These are phyloP conservation scores for Quercus alba DNA, from an alignment of 306 rosid genomes.

Conservation along the genomic window DNA sequence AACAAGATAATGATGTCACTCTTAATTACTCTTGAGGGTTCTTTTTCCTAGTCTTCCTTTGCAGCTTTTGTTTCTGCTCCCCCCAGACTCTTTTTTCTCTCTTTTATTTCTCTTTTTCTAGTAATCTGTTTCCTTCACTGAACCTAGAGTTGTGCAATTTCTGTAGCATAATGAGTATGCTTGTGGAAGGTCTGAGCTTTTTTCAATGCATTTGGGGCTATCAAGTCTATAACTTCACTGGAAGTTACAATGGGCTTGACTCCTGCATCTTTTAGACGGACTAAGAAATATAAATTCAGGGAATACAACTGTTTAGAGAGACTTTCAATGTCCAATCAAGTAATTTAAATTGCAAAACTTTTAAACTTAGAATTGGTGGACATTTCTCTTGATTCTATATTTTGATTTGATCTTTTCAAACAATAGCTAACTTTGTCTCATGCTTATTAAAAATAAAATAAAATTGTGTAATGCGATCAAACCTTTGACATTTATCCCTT, in stretches of 20 bases:
- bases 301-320: background rate
- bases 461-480: no score
- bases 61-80: no score
- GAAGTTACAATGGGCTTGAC: background rate
- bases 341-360: background rate
- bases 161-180: background rate
- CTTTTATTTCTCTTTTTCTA: no score
- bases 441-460: no score
- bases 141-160: background rate
- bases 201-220: background rate
- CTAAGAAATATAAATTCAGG: background rate
- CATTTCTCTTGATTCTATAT: background rate
- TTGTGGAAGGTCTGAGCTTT: background rate
- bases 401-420: background rate
- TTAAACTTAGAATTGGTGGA: background rate
- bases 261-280: background rate
- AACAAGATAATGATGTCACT: slow-evolving; percentile 1
- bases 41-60: background rate
- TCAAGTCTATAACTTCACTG: background rate
- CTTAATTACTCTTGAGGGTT: background rate
- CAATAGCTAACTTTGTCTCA: background rate
- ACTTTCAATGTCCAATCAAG: background rate
- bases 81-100: no score
- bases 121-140: background rate
- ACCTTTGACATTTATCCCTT: no score